These are phyloP conservation scores for Aquanectria penicillioides DNA, from an alignment of 2,329 filamentous ascomycete species.

Conservation along the genomic window DNA sequence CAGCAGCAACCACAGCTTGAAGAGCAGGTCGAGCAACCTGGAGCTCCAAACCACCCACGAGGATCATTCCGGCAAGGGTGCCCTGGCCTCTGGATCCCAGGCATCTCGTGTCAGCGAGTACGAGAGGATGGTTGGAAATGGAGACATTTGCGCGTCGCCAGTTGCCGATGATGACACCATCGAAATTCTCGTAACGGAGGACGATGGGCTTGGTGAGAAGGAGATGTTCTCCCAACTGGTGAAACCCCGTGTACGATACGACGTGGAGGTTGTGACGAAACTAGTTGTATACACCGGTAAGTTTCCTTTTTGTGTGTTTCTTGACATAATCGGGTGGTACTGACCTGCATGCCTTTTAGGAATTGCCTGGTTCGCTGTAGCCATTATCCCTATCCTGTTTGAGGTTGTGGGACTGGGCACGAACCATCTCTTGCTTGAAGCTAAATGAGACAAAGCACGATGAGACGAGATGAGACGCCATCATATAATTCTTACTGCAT, in stretches of 20 bases:
- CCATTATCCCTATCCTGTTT: conserved; percentile 78
- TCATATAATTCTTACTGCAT: neutral
- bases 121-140: conserved; percentile 79
- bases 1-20: conserved; percentile 59
- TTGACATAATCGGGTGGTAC: neutral
- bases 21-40: conserved; percentile 54
- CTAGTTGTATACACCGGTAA: conserved; percentile 91
- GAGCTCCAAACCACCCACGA: conserved; percentile 54
- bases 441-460: conserved; percentile 32
- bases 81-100: conserved; percentile 57
- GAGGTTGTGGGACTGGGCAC: conserved; percentile 65
- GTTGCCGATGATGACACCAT: conserved; percentile 45
- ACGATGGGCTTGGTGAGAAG: conserved; percentile 69
- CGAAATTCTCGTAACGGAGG: conserved; percentile 49
- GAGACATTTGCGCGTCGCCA: conserved; percentile 55
- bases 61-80: conserved; percentile 50
- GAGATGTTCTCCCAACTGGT: conserved; percentile 88
- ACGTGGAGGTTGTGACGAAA: conserved; percentile 99
- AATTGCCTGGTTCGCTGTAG: conserved; percentile 84
- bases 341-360: conserved; percentile 61
- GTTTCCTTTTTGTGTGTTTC: conserved; percentile 40
- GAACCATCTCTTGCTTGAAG: conserved; percentile 48
- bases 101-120: conserved; percentile 67
- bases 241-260: conserved; percentile 90
- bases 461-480: conserved; percentile 24